Evolutionary conservation across 345 rosid genomes (phyloP), one percentile per base, ranked within the genome.

Genomic region (Melaleuca alternifolia): DNA sequence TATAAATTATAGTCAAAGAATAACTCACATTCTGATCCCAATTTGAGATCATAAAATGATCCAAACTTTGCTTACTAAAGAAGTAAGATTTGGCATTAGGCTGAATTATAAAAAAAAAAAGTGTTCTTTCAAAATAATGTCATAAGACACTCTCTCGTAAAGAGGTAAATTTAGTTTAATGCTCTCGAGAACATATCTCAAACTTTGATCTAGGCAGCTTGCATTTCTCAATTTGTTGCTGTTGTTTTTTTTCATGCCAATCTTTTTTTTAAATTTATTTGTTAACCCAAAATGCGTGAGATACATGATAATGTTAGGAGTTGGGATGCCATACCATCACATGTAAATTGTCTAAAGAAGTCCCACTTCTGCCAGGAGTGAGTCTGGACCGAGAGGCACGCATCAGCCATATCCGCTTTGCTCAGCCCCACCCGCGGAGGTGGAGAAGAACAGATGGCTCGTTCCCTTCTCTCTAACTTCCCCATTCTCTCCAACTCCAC

Each of bases 141-240:
- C 4, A 0, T 62, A 21, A 62, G 0, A 7, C 18, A 14, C 13
- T 0, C 14, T 61, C 14, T 61, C 5, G 1, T 28, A 28, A 28
- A 61, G 0, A 3, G 10, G 37, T 61, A 37, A 61, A 0, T 61
- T 61, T 61, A 28, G 28, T 0, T 62, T 30, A 2, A 28, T 0
- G 20, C 0, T 0, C 20, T 24, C 0, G 0, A 57, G 26, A 26
- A 57, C 0, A 0, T 57, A 57, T 26, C 3, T 54, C 59, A 0
- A 0, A 21, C 59, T 21, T 0, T 3, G 0, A 6, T 61, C 21
- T 6, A 62, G 21, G 15, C 0, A 5, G 6, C 0, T 62, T 62
- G 41, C 76, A 28, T 28, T 62, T 62, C 6, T 62, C 10, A 0
- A 62, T 30, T 0, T 0, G 2, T 28, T 62, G 76, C n/a, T n/a